Evolutionary conservation across 306 rosid genomes (phyloP).

Genomic region (Hylodesmum podocarpum): DNA sequence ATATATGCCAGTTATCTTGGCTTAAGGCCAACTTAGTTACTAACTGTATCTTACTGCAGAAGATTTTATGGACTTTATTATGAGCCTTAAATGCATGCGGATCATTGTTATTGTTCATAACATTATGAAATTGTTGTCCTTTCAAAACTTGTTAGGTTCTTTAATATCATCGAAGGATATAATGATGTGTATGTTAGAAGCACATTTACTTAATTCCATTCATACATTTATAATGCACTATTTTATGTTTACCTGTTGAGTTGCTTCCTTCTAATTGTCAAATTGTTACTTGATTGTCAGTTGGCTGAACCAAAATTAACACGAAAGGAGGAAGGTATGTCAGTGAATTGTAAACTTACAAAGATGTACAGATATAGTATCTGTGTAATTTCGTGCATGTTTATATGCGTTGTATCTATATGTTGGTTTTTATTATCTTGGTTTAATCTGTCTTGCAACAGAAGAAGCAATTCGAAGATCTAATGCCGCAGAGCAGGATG

Average conservation of each 20-base stretch:
- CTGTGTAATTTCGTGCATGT: neutral
- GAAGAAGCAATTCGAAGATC: conserved; percentile 86
- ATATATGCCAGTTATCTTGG: neutral
- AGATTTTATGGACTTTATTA: conserved; percentile 3
- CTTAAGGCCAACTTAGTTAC: neutral
- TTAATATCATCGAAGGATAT: neutral
- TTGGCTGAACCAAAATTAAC: conserved; percentile 70
- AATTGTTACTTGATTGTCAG: conserved; percentile 41
- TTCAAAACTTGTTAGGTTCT: neutral
- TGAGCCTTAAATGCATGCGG: neutral
- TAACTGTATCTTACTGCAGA: conserved; percentile 11
- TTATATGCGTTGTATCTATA: neutral
- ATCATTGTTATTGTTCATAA: neutral
- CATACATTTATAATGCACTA: neutral
- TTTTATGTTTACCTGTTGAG: neutral
- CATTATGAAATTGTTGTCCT: neutral
- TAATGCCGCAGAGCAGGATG: conserved; percentile 63
- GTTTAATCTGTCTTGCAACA: conserved; percentile 46
- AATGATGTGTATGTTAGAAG: neutral
- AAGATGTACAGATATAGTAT: neutral
- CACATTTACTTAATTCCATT: neutral
- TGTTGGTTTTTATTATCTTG: conserved; percentile 30
- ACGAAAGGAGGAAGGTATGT: conserved; percentile 77
- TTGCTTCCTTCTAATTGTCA: conserved; percentile 19
- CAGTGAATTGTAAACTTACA: neutral